These are phyloP conservation scores for Skeletonema marinoi DNA, from an alignment of 108 stramenopile species.

Conservation along the genomic window DNA sequence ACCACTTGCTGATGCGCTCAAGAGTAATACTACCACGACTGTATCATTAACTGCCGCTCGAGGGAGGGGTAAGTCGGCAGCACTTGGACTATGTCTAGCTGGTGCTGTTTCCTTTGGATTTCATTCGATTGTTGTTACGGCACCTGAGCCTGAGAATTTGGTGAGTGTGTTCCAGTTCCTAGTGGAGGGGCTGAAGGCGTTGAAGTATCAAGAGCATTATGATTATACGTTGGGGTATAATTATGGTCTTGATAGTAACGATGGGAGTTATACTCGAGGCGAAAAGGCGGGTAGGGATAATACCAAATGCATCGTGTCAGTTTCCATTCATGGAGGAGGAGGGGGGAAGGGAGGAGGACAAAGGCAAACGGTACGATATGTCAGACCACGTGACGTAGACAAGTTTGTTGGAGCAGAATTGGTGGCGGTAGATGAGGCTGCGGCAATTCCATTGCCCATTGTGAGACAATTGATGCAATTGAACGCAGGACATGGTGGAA, in stretches of 20 bases:
- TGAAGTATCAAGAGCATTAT: constrained; percentile 97
- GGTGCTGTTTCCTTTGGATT: constrained; percentile 96
- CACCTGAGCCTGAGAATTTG: constrained; percentile 98
- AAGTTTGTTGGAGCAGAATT: constrained; percentile 95
- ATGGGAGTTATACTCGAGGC: constrained; percentile 3
- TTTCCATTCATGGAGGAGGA: constrained; percentile 72
- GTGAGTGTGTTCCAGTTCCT: constrained; percentile 96
- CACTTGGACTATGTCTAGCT: constrained; percentile 96
- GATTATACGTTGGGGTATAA: constrained; percentile 92
- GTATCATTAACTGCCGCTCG: constrained; percentile 90
- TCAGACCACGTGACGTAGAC: constrained; percentile 82
- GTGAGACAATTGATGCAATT: constrained; percentile 86
- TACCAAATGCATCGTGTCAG: constrained; percentile 86
- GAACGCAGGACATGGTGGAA: constrained; percentile 28
- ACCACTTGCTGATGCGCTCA: not conserved
- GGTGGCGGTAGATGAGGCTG: constrained; percentile 98
- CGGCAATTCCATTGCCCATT: constrained; percentile 97
- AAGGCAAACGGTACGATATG: constrained; percentile 93
- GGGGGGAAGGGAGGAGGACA: constrained; percentile 49
- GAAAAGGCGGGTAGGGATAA: constrained; percentile 75
- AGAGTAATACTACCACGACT: constrained; percentile 44
- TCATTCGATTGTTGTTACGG: constrained; percentile 93
- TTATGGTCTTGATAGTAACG: constrained; percentile 32
- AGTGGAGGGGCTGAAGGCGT: constrained; percentile 89
- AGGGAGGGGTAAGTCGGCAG: constrained; percentile 98